Evolutionary conservation across 768 basidiomycete species (phyloP).

Genomic region (Amanita thiersii): DNA sequence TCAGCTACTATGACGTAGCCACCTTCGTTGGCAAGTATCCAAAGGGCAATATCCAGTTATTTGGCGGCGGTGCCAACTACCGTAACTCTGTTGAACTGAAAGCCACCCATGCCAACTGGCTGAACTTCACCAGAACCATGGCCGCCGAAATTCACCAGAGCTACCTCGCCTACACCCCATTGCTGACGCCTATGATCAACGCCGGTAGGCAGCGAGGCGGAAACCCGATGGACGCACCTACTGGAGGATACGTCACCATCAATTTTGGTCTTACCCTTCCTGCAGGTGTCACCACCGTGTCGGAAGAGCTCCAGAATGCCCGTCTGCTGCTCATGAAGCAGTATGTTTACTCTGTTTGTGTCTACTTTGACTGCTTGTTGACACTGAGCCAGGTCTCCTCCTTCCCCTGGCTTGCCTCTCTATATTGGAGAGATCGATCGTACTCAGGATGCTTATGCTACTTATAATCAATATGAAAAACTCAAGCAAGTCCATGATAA

Average conservation of each 20-base stretch:
- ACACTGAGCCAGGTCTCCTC: slow-evolving; percentile 15
- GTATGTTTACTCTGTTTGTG: slow-evolving; percentile 20
- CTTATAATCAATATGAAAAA: slow-evolving; percentile 29
- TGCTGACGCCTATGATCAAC: slow-evolving; percentile 18
- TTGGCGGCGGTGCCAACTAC: slow-evolving; percentile 19
- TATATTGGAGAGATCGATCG: slow-evolving; percentile 33
- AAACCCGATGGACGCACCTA: slow-evolving; percentile 20
- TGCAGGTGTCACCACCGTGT: slow-evolving; percentile 14
- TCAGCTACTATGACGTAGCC: not conserved
- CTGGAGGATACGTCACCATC: slow-evolving; percentile 17
- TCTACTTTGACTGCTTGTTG: not conserved
- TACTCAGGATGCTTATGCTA: slow-evolving; percentile 27
- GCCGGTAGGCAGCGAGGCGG: slow-evolving; percentile 18
- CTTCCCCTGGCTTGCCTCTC: slow-evolving; percentile 28
- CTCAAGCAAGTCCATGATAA: slow-evolving; percentile 29
- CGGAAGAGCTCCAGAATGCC: slow-evolving; percentile 17
- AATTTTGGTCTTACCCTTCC: slow-evolving; percentile 22
- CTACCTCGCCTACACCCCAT: slow-evolving; percentile 20
- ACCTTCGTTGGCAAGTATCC: not conserved
- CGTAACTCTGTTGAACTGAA: slow-evolving; percentile 13
- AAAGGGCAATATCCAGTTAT: slow-evolving; percentile 14
- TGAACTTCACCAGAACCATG: slow-evolving; percentile 14
- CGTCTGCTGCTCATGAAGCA: slow-evolving; percentile 19
- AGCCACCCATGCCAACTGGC: slow-evolving; percentile 17
- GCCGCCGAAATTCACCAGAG: slow-evolving; percentile 11